Base-by-base conservation (phyloP, 1,139 yeast genomes). In the Diutina rugosa region DNA sequence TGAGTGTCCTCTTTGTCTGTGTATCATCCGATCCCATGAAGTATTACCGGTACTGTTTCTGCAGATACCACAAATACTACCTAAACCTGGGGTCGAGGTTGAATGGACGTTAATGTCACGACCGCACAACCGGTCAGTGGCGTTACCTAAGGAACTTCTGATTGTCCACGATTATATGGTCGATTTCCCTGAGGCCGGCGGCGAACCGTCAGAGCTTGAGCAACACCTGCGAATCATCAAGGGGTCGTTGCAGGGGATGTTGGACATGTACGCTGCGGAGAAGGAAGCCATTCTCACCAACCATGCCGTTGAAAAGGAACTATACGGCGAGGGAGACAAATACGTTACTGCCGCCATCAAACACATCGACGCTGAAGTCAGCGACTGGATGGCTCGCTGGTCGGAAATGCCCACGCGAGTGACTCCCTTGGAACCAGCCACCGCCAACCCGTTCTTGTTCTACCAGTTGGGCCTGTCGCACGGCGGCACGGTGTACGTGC, bases 1-100 rank as follows among this genome's bases (percentile, higher is more conserved):
- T 58, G 87, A 85, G 57, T 95, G 99, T 66, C 99, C 99, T 0
- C 72, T 95, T 29, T 95, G 99, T 68, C 78, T 84, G 6, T 84
- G 84, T 55, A 72, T 80, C 38, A 82, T 93, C 16, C 76, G 84
- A 51, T 78, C 80, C 46, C 69, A 72, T 8, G 84, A 82, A 56
- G 73, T 85, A 9, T 78, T 84, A 58, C 95, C 97, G 0, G 98
- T 90, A 2, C 70, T 86, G 59, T 74, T 85, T 41, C 76, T 74
- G 57, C 71, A 72, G 35, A 65, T 35, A 35, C 77, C 3, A 87
- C 85, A 80, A 54, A 67, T 79, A 54, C 71, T 74, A 2, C 96
- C 96, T 0, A 76, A 74, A 55, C 72, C 80, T 4, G 84, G 84
- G 7, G 79, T 81, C 48, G 86, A 83, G 41, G 80, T 77, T 1